Evolutionary conservation across 164 flowering plant species (phyloP).

Genomic region (Warburgia ugandensis): DNA sequence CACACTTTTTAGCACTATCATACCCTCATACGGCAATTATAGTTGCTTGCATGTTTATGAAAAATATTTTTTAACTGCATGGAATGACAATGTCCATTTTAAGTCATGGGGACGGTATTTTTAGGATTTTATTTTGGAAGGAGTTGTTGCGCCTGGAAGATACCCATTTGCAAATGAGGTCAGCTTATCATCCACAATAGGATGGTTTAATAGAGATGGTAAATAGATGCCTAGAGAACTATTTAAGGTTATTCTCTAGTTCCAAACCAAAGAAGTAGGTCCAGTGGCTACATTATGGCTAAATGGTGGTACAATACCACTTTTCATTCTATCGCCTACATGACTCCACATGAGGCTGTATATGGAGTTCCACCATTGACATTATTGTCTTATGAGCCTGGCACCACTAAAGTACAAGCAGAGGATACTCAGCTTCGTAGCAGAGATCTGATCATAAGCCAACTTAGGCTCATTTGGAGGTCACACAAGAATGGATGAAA

Average conservation of each 20-base stretch:
- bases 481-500: not conserved
- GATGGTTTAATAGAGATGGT: not conserved
- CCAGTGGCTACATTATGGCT: not conserved
- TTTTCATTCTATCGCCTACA: not conserved
- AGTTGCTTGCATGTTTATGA: not conserved
- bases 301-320: constrained; percentile 6
- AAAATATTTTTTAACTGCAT: not conserved
- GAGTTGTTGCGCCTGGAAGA: not conserved
- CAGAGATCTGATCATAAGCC: not conserved
- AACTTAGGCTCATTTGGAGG: not conserved
- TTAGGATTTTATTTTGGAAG: not conserved
- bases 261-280: too few relatives aligned
- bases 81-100: not conserved
- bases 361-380: not conserved
- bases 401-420: not conserved
- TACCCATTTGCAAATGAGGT: not conserved
- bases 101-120: not conserved
- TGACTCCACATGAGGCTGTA: not conserved
- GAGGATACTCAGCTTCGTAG: not conserved
- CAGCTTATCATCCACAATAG: constrained; percentile 2
- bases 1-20: not conserved
- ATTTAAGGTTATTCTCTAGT: too few relatives aligned
- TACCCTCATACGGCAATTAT: not conserved
- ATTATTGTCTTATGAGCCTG: not conserved
- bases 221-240: constrained; percentile 1